Evolutionary conservation across 768 basidiomycete genomes (phyloP).

Genomic region (Lactarius hengduanensis): DNA sequence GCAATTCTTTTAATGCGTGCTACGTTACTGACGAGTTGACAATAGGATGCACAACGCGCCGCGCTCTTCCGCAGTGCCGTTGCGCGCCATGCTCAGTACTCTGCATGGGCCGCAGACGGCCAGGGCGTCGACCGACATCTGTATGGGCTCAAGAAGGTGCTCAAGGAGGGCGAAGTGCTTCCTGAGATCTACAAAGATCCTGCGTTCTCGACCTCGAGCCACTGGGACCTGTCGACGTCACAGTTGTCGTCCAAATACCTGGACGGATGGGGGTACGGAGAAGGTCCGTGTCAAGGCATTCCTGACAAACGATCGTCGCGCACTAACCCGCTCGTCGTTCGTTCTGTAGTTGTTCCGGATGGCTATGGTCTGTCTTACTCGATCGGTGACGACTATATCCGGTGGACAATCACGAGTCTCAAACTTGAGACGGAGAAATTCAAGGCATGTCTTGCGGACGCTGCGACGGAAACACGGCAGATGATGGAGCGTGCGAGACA

Average conservation of each 20-base stretch:
- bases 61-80: conserved; percentile 73
- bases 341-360: conserved; percentile 70
- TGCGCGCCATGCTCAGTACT: conserved; percentile 79
- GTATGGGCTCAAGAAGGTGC: conserved; percentile 85
- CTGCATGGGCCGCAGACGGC: conserved; percentile 88
- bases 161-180: conserved; percentile 67
- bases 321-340: background rate
- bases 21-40: background rate
- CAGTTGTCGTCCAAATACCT: conserved; percentile 79
- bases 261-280: conserved; percentile 97
- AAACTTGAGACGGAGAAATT: conserved; percentile 54
- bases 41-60: conserved; percentile 55
- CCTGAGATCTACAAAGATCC: conserved; percentile 76
- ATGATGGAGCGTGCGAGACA: conserved; percentile 66
- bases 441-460: conserved; percentile 72
- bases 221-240: conserved; percentile 96
- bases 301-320: background rate
- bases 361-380: conserved; percentile 94
- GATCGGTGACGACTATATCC: conserved; percentile 79
- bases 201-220: conserved; percentile 64
- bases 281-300: conserved; percentile 55
- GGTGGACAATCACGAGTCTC: conserved; percentile 86
- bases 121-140: conserved; percentile 95
- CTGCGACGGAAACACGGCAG: conserved; percentile 70
- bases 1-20: background rate